Percentiles rank a stretch among this genome's conserved stretches.
Conservation (phyloP, 768 basidiomycete species). For the Fistulinella prunicolor region DNA sequence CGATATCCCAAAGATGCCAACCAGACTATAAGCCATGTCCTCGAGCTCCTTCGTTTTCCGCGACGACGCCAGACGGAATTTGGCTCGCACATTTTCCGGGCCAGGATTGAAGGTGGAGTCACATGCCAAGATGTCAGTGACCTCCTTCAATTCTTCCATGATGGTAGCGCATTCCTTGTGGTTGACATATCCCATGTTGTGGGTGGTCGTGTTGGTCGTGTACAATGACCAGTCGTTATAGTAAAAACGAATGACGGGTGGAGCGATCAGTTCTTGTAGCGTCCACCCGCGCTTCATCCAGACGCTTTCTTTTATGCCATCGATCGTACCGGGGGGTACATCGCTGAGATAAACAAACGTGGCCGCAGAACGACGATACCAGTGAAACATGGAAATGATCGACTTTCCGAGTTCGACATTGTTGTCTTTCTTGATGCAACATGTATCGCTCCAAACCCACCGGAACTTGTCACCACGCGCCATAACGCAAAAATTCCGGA, state of each 20-base stretch:
- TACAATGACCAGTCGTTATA: constrained; percentile 21
- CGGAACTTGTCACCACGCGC: constrained; percentile 8
- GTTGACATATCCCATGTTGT: constrained; percentile 10
- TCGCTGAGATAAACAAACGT: constrained; percentile 19
- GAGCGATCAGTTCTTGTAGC: constrained; percentile 22
- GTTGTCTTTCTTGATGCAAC: constrained; percentile 22
- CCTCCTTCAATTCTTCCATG: constrained; percentile 15
- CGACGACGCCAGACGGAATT: constrained; percentile 21
- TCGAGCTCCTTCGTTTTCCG: constrained; percentile 17
- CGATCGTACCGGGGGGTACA: constrained; percentile 9
- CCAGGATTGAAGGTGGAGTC: constrained; percentile 14
- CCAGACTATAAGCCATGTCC: constrained; percentile 22
- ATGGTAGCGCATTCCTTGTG: constrained; percentile 15
- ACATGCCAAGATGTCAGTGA: constrained; percentile 1
- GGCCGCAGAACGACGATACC: constrained; percentile 16
- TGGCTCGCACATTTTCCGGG: constrained; percentile 5
- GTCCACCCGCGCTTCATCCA: constrained; percentile 27
- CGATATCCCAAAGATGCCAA: constrained; percentile 20
- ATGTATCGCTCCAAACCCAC: constrained; percentile 26
- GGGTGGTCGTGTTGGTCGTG: constrained; percentile 5
- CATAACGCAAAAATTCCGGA: constrained; percentile 17
- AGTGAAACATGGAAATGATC: constrained; percentile 22
- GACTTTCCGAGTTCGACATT: constrained; percentile 16
- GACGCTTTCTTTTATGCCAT: constrained; percentile 10
- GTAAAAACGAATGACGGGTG: constrained; percentile 21